A percentile compares a stretch with the other conserved stretches of the same genome.
Conservation (phyloP, 23 red algal genomes). For the Pyropia yezoensis region DNA sequence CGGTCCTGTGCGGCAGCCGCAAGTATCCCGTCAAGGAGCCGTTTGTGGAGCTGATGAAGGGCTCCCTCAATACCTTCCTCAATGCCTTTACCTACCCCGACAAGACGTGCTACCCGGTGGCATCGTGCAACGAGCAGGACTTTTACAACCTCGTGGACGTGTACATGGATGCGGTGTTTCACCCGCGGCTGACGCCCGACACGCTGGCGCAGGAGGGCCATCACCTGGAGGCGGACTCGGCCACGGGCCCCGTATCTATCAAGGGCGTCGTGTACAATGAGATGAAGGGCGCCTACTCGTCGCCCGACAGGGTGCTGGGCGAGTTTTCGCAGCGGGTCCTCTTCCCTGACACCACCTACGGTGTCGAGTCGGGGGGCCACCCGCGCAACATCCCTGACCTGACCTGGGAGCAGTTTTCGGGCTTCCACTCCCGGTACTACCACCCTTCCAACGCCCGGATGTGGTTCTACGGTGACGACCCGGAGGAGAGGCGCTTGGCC, state of each 20-base stretch:
- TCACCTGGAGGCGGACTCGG: constrained; percentile 42
- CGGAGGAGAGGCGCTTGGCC: constrained; percentile 66
- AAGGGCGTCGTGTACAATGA: constrained; percentile 97
- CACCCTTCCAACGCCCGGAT: constrained; percentile 89
- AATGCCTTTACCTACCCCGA: constrained; percentile 93
- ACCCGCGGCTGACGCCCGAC: constrained; percentile 87
- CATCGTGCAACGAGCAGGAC: constrained; percentile 81
- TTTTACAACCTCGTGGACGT: constrained; percentile 99
- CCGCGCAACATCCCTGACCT: constrained; percentile 87
- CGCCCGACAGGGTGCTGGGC: constrained; percentile 57
- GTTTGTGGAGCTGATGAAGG: constrained; percentile 93
- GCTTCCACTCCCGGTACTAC: constrained; percentile 82
- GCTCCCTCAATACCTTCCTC: constrained; percentile 90
- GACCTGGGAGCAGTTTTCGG: constrained; percentile 83
- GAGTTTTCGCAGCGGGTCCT: constrained; percentile 59
- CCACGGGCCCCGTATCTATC: constrained; percentile 31
- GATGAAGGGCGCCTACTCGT: constrained; percentile 93
- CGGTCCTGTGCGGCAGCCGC: constrained; percentile 82
- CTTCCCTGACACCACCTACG: constrained; percentile 93
- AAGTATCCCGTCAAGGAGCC: constrained; percentile 99
- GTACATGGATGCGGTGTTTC: constrained; percentile 94
- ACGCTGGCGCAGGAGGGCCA: constrained; percentile 91
- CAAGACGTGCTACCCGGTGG: constrained; percentile 94
- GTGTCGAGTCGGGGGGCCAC: constrained; percentile 91
- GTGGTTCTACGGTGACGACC: constrained; percentile 98